Evolutionary conservation across 305 asterid species (phyloP).

Genomic region (Galium porrigens): DNA sequence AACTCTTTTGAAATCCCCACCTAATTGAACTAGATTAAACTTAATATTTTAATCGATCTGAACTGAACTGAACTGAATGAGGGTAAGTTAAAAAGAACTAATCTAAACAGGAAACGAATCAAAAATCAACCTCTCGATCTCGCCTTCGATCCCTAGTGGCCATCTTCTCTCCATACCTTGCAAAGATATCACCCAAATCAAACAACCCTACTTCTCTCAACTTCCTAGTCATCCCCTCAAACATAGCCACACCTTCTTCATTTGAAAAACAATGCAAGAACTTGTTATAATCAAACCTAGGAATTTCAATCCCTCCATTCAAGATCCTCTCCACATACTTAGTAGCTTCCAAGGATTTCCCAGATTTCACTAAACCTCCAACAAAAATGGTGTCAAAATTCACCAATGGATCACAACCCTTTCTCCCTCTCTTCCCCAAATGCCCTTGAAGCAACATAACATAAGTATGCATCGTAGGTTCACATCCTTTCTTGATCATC

Average conservation of each 20-base stretch:
- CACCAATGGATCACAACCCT: constrained; percentile 68
- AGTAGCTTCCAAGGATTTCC: constrained; percentile 50
- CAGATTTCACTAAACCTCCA: constrained; percentile 77
- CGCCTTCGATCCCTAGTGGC: constrained; percentile 76
- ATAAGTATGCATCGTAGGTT: constrained; percentile 86
- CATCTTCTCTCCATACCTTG: constrained; percentile 70
- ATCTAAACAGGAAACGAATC: neutral
- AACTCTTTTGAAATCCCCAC: neutral
- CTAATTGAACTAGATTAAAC: neutral
- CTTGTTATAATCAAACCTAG: constrained; percentile 75
- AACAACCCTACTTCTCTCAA: constrained; percentile 70
- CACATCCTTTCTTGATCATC: constrained; percentile 66
- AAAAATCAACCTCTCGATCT: constrained; percentile 19
- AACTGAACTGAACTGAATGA: too few relatives aligned
- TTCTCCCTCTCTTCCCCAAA: constrained; percentile 76
- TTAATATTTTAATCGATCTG: too few relatives aligned
- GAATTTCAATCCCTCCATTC: constrained; percentile 54
- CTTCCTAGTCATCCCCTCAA: constrained; percentile 53
- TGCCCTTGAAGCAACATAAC: constrained; percentile 81
- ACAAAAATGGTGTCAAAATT: constrained; percentile 80
- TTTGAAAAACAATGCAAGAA: constrained; percentile 67
- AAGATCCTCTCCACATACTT: constrained; percentile 71
- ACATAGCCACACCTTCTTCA: constrained; percentile 72
- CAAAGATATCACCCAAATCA: constrained; percentile 74
- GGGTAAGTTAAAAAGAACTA: too few relatives aligned